These are phyloP conservation scores for Forsythia suspensa DNA, from an alignment of 257 asterid species.

Conservation along the genomic window DNA sequence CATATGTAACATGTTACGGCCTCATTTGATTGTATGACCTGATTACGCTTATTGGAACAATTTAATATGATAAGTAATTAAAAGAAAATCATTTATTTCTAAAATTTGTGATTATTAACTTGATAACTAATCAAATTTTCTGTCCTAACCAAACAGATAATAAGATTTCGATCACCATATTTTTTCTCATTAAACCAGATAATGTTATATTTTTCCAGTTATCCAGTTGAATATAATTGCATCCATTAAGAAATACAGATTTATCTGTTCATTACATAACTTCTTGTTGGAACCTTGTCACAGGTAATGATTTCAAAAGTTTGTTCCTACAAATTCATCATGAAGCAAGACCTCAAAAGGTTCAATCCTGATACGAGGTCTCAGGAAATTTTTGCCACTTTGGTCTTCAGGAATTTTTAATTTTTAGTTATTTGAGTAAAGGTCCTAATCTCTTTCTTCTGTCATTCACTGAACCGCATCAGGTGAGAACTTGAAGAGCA, in stretches of 20 bases:
- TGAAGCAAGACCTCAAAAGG: neutral
- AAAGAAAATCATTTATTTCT: neutral
- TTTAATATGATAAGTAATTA: neutral
- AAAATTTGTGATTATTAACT: neutral
- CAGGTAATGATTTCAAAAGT: neutral
- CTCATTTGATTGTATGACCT: neutral
- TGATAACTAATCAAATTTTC: neutral
- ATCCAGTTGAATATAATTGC: neutral
- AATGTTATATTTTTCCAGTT: neutral
- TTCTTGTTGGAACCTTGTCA: neutral
- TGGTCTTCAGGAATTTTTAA: neutral
- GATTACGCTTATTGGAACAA: neutral
- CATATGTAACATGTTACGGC: slow-evolving; percentile 10
- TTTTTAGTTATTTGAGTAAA: neutral
- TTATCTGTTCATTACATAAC: neutral
- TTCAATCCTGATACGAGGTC: neutral
- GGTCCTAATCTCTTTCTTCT: neutral
- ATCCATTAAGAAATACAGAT: neutral
- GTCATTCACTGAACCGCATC: neutral
- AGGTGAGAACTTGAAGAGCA: neutral
- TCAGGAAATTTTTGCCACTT: neutral
- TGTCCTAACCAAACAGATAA: neutral
- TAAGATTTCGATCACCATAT: neutral
- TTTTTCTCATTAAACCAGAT: neutral
- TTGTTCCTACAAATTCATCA: neutral